A percentile compares a stretch with the other conserved stretches of the same genome.
Conservation (phyloP, 129 eudicot species). For the Pittosporum tobira region DNA sequence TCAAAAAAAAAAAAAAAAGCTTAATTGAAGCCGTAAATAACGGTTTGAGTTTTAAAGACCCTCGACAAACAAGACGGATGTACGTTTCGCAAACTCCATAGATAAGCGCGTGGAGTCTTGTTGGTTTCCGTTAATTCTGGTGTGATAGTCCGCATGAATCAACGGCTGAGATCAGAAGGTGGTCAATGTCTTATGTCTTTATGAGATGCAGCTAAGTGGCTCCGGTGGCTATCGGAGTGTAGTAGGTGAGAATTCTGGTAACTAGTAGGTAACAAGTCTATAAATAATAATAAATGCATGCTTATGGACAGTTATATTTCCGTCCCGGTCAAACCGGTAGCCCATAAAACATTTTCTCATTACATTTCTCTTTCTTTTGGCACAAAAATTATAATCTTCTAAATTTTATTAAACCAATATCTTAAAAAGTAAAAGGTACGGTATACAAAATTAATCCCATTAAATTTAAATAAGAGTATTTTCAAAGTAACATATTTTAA, state of each 20-base stretch:
- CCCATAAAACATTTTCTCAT: neutral
- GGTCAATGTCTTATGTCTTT: neutral
- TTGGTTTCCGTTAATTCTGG: neutral
- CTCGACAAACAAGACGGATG: too few relatives aligned
- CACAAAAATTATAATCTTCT: too few relatives aligned
- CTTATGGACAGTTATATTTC: neutral
- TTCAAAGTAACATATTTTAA: too few relatives aligned
- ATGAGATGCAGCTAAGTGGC: neutral
- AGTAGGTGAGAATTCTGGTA: constrained; percentile 1
- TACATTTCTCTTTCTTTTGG: too few relatives aligned
- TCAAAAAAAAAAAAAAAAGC: too few relatives aligned
- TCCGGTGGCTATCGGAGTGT: neutral
- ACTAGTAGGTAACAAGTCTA: too few relatives aligned
- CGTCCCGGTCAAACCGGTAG: neutral
- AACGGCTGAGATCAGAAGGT: neutral
- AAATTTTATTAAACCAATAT: too few relatives aligned
- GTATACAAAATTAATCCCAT: too few relatives aligned
- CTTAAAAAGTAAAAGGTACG: too few relatives aligned
- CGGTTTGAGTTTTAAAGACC: too few relatives aligned
- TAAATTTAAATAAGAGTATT: too few relatives aligned
- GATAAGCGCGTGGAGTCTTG: neutral
- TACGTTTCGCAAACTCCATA: neutral
- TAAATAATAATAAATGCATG: constrained; percentile 6
- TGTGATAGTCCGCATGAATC: neutral
- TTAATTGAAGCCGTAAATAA: too few relatives aligned